phyloP scores from a whole-genome alignment of 2,329 filamentous ascomycete genomes.

The Exophiala viscosa region DNA sequence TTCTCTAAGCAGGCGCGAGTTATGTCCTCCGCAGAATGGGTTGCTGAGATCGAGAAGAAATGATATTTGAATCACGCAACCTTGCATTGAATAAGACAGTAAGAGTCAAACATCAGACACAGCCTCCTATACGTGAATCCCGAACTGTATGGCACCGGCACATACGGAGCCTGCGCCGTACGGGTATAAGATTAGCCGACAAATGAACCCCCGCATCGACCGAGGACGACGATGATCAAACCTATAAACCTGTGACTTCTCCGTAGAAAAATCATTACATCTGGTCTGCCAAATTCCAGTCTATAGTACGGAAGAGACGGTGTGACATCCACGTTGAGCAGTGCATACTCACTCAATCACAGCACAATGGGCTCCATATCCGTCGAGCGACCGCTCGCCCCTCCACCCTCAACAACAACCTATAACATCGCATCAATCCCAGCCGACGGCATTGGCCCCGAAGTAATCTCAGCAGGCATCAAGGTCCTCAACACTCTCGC shows the following conservation, averaged over 20 bases:
- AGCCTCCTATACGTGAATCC: no score
- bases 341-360: background rate
- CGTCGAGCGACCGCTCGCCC: background rate
- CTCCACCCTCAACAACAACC: constrained; percentile 6
- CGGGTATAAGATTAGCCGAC: no score
- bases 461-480: constrained; percentile 63
- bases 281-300: no score
- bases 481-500: constrained; percentile 53
- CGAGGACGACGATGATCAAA: no score
- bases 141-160: no score
- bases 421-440: constrained; percentile 59
- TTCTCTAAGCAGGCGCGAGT: constrained; percentile 7
- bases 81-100: background rate
- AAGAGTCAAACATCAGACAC: background rate
- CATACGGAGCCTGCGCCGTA: no score
- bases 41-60: background rate
- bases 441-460: constrained; percentile 66
- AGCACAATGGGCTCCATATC: background rate
- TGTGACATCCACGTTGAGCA: background rate
- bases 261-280: no score
- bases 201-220: no score
- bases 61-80: background rate
- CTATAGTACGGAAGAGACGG: no score
- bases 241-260: no score
- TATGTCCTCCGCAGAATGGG: background rate